Evolutionary conservation across 108 stramenopile genomes (phyloP), one percentile per base, ranked within the genome.

Genomic region (Nitzschia putrida): DNA sequence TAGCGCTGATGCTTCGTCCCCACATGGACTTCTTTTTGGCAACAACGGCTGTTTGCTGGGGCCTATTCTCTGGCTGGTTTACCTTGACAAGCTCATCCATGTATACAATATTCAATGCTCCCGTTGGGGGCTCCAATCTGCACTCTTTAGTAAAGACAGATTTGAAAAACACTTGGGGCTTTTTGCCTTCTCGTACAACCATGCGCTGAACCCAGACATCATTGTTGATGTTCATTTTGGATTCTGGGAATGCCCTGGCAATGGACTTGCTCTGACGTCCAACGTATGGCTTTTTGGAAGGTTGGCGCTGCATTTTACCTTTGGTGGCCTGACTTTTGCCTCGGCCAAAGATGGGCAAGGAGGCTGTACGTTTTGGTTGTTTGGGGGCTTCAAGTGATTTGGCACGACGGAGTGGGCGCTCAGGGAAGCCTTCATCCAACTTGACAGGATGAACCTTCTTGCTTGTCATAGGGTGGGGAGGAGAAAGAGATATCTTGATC

Each of bases 201-300:
- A 63, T 63, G 42, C 61, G 61, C 37, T 63, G 38, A 14, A 63
- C 61, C 61, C 61, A 63, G 3, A 63, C 61, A 45, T 63, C 61
- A 45, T 63, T 21, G 22, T 45, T n/a, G 29, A 63, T 9, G 44
- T 39, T 43, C 42, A 23, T 59, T 40, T n/a, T 59, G 7, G 43
- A 12, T 23, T 24, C 40, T 21, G 61, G 38, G 23, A 63, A 63
- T 18, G 61, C 37, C 5, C 40, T 6, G 14, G 61, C 61, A 47
- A 63, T 63, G n/a, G 61, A 44, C 12, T 63, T 44, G 61, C 38
- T 44, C 18, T 3, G 61, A 24, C 61, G 42, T 44, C 42, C 2
- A 47, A 45, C 23, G 16, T 44, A 24, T n/a, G 43, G 42, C 12
- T 9, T 47, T 12, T 45, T 3, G 2, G 18, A n/a, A 21, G 44